phyloP scores from a whole-genome alignment of 169 alveolate species.

The Plasmodium adleri region DNA sequence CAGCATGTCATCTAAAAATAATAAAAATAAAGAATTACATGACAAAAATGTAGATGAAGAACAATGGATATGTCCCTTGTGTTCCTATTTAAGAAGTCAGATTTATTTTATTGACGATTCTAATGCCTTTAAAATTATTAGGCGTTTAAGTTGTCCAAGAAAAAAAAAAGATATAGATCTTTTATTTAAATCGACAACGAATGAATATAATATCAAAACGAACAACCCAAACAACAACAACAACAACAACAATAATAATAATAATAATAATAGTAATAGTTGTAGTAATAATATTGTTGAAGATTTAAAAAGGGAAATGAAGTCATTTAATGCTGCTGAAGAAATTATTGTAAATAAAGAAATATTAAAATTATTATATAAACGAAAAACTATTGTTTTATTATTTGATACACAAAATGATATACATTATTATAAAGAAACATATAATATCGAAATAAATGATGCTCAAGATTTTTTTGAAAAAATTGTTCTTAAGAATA shows the following conservation, averaged over 20 bases:
- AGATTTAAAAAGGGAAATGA: constrained; percentile 77
- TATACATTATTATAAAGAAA: constrained; percentile 17
- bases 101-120: constrained; percentile 80
- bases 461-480: constrained; percentile 66
- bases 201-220: not conserved
- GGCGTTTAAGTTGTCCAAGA: constrained; percentile 82
- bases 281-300: constrained; percentile 10
- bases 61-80: constrained; percentile 86
- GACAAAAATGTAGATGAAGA: constrained; percentile 81
- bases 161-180: constrained; percentile 79
- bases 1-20: not conserved
- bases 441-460: constrained; percentile 18
- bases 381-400: constrained; percentile 26
- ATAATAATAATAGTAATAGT: constrained; percentile 10
- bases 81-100: constrained; percentile 82
- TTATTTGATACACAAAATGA: constrained; percentile 31
- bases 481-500: constrained; percentile 38
- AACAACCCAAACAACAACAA: not conserved
- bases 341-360: constrained; percentile 68
- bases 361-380: not conserved
- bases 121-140: constrained; percentile 79
- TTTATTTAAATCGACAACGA: constrained; percentile 36
- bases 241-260: not conserved
- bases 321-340: constrained; percentile 77
- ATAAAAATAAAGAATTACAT: constrained; percentile 9